A percentile compares a stretch with the other conserved stretches of the same genome.
phyloP scores from a whole-genome alignment of 2,329 filamentous ascomycete species.

The Lecanosticta acicola region DNA sequence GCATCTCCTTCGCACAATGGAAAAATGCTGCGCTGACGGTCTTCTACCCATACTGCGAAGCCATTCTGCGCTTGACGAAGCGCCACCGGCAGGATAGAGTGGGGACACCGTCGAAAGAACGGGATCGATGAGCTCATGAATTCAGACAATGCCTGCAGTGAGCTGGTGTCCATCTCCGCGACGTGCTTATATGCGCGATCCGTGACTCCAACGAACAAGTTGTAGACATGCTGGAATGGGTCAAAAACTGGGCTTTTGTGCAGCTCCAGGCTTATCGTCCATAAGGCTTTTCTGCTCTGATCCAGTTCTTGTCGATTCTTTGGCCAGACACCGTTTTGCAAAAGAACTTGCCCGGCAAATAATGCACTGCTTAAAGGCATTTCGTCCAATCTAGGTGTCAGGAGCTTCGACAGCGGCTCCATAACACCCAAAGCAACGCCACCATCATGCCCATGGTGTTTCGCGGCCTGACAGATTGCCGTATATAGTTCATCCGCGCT shows the following conservation, averaged over 20 bases:
- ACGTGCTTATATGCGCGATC: constrained; percentile 47
- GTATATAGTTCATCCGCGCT: constrained; percentile 27
- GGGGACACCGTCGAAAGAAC: constrained; percentile 36
- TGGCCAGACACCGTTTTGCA: constrained; percentile 42
- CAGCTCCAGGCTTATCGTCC: constrained; percentile 48
- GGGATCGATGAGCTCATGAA: constrained; percentile 11
- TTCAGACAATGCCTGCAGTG: neutral
- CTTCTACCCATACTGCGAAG: constrained; percentile 59
- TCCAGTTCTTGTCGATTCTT: constrained; percentile 60
- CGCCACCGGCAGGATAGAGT: constrained; percentile 49
- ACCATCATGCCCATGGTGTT: constrained; percentile 60
- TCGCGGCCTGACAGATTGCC: constrained; percentile 46
- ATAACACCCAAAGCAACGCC: constrained; percentile 61
- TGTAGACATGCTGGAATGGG: constrained; percentile 63
- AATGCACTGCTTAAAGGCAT: constrained; percentile 8
- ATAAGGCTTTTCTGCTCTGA: constrained; percentile 59
- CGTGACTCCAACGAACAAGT: constrained; percentile 52
- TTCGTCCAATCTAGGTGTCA: constrained; percentile 12
- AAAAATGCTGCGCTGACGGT: constrained; percentile 35
- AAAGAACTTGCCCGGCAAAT: constrained; percentile 15
- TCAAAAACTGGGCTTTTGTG: constrained; percentile 43
- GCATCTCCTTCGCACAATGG: neutral
- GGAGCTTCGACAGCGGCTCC: constrained; percentile 42
- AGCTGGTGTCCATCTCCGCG: constrained; percentile 27
- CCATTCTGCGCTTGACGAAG: constrained; percentile 58